Base-by-base conservation (phyloP, 192 early-diverging fungal genomes). In the Coemansia asiatica region DNA sequence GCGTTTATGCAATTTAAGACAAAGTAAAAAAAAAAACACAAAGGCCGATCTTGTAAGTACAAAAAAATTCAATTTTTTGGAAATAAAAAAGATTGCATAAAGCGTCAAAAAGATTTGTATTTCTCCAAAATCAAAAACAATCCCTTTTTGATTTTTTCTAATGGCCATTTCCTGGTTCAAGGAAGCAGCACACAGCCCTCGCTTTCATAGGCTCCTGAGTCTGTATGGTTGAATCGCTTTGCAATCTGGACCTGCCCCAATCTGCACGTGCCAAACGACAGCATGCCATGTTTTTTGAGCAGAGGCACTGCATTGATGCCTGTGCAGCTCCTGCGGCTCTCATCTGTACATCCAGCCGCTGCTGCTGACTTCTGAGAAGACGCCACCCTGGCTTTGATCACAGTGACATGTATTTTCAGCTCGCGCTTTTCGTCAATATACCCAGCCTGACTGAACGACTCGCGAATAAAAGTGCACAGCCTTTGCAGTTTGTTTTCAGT, bases 221-320 rank as follows among this genome's bases (percentile, higher is more conserved):
- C 68, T 0, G 67, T 65, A 40, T 57, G 62, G 10, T 29, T 19
- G 50, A 79, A 79, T 18, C 76, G 68, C 36, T 56, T 69, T 0
- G 76, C 76, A 36, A 79, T 67, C 61, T 79, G 71, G 15, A 79
- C 61, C 57, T 70, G 76, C 19, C 68, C 76, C 18, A 79, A 18
- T 10, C 64, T 60, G 21, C 71, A 79, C 16, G 66, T 55, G 7
- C 76, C 76, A 64, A 79, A 67, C 46, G 71, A 58, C 60, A 50
- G 23, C 25, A 50, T 47, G 19, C 62, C 71, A 56, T 64, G 68
- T 31, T 61, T 68, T 15, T 61, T 61, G 35, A 79, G 31, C 60
- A 79, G 49, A 18, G 60, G 61, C 40, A 13, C 58, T 5, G 71
- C 76, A 38, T 79, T 63, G 44, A 78, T 56, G 7, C 56, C 48